phyloP scores from a whole-genome alignment of 2,329 filamentous ascomycete species.

The Phaeosphaeriaceae sp. region DNA sequence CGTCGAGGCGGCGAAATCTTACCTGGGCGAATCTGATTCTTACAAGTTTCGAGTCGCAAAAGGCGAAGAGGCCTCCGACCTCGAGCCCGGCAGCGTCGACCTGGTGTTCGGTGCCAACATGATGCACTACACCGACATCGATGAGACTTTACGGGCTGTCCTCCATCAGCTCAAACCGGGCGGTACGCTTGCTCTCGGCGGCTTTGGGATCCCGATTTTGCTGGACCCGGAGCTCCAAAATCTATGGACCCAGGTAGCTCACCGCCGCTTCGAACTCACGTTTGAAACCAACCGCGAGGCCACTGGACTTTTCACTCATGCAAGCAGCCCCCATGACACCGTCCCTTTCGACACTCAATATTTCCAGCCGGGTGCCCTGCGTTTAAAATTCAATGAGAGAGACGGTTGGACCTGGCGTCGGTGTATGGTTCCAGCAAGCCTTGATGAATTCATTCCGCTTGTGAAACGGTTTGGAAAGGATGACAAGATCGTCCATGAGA shows the following conservation, averaged over 20 bases:
- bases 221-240: slow-evolving; percentile 3
- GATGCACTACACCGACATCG: slow-evolving; percentile 6
- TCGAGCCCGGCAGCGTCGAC: slow-evolving; percentile 5
- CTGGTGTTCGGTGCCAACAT: slow-evolving; percentile 6
- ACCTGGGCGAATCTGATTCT: slow-evolving; percentile 4
- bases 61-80: slow-evolving; percentile 5
- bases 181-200: slow-evolving; percentile 6
- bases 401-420: slow-evolving; percentile 5
- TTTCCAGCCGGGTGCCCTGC: slow-evolving; percentile 4
- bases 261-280: background rate
- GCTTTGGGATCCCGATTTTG: slow-evolving; percentile 5
- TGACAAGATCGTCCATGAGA: slow-evolving; percentile 4
- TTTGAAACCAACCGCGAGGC: background rate
- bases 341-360: slow-evolving; percentile 5
- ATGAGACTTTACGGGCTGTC: slow-evolving; percentile 5
- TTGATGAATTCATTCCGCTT: slow-evolving; percentile 5
- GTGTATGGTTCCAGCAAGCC: slow-evolving; percentile 4
- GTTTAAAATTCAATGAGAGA: slow-evolving; percentile 6
- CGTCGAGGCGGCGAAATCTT: slow-evolving; percentile 4
- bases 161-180: slow-evolving; percentile 5
- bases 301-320: slow-evolving; percentile 1
- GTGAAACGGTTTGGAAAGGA: slow-evolving; percentile 6
- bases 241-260: background rate
- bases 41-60: slow-evolving; percentile 5
- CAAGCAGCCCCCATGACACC: slow-evolving; percentile 6